Evolutionary conservation across 192 early-diverging fungal species (phyloP).

Genomic region (Coemansia nantahalensis): DNA sequence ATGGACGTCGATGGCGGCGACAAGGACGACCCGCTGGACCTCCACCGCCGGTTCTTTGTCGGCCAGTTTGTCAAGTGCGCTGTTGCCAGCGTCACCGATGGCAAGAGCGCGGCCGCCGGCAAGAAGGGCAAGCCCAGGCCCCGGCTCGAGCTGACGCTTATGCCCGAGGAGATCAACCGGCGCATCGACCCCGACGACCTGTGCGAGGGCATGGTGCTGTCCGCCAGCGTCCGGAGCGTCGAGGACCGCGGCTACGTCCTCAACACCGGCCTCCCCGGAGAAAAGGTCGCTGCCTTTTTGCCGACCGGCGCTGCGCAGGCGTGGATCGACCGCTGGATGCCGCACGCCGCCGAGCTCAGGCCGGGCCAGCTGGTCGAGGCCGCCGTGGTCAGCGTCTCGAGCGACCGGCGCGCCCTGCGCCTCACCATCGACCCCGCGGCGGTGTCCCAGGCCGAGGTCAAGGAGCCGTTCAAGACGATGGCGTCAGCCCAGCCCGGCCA

Average conservation of each 20-base stretch:
- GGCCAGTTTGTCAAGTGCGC: slow-evolving; percentile 84
- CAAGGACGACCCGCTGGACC: slow-evolving; percentile 62
- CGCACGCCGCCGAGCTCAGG: slow-evolving; percentile 54
- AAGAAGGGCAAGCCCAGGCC: slow-evolving; percentile 28
- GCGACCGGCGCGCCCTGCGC: slow-evolving; percentile 62
- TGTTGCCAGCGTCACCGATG: slow-evolving; percentile 56
- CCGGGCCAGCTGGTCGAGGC: slow-evolving; percentile 76
- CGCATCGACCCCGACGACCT: slow-evolving; percentile 65
- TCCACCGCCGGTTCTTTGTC: slow-evolving; percentile 66
- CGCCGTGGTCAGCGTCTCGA: slow-evolving; percentile 60
- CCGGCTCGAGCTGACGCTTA: slow-evolving; percentile 71
- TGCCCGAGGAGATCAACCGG: slow-evolving; percentile 76
- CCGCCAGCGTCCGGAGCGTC: slow-evolving; percentile 70
- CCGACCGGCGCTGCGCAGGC: slow-evolving; percentile 63
- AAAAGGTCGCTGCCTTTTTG: slow-evolving; percentile 69
- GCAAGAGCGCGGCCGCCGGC: slow-evolving; percentile 19
- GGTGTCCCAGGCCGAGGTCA: slow-evolving; percentile 54
- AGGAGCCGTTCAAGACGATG: slow-evolving; percentile 61
- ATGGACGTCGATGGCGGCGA: slow-evolving; percentile 36
- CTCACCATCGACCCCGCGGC: slow-evolving; percentile 63
- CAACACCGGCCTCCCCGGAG: slow-evolving; percentile 61
- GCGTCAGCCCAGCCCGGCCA: slow-evolving; percentile 81
- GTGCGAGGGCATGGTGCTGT: slow-evolving; percentile 65
- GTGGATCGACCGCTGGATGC: slow-evolving; percentile 63
- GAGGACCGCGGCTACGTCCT: slow-evolving; percentile 95